These are phyloP conservation scores for Phlyctochytrium bullatum DNA, from an alignment of 192 early-diverging fungal genomes.

Conservation along the genomic window DNA sequence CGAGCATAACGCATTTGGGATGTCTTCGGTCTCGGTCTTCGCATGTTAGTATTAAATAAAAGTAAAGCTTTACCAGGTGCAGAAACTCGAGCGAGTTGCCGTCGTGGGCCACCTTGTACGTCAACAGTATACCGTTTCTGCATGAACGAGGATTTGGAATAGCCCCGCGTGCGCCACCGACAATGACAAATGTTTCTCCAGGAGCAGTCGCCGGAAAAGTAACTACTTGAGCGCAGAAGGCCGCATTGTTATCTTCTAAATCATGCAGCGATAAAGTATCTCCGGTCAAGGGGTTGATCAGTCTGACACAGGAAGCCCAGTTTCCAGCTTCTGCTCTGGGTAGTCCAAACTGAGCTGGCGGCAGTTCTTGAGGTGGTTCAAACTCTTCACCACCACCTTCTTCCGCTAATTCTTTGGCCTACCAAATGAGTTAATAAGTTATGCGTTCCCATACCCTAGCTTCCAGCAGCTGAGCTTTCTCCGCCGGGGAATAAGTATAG, in stretches of 20 bases:
- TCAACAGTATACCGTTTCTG: slow-evolving; percentile 66
- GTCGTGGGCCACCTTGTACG: slow-evolving; percentile 69
- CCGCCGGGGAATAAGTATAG: slow-evolving; percentile 63
- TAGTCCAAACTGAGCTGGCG: slow-evolving; percentile 79
- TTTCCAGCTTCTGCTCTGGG: slow-evolving; percentile 63
- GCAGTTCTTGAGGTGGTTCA: slow-evolving; percentile 58
- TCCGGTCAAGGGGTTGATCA: slow-evolving; percentile 72
- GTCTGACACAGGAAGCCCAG: slow-evolving; percentile 86
- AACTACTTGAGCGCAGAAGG: slow-evolving; percentile 67
- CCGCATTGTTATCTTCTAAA: slow-evolving; percentile 81
- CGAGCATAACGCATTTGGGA: slow-evolving; percentile 74
- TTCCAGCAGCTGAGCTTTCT: slow-evolving; percentile 57
- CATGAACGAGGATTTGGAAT: slow-evolving; percentile 66
- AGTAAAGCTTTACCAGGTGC: slow-evolving; percentile 53
- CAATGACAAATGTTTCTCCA: slow-evolving; percentile 67
- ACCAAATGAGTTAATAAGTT: slow-evolving; percentile 17
- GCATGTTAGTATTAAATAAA: slow-evolving; percentile 5
- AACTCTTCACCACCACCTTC: slow-evolving; percentile 47
- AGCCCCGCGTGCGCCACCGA: slow-evolving; percentile 79
- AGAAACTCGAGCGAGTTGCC: slow-evolving; percentile 71
- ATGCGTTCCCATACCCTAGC: slow-evolving; percentile 35
- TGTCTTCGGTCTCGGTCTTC: slow-evolving; percentile 78
- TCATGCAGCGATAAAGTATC: slow-evolving; percentile 70
- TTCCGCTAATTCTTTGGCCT: neutral
- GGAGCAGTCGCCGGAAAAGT: slow-evolving; percentile 49